Base-by-base conservation (phyloP, 768 basidiomycete species). In the Lentinula sp. region DNA sequence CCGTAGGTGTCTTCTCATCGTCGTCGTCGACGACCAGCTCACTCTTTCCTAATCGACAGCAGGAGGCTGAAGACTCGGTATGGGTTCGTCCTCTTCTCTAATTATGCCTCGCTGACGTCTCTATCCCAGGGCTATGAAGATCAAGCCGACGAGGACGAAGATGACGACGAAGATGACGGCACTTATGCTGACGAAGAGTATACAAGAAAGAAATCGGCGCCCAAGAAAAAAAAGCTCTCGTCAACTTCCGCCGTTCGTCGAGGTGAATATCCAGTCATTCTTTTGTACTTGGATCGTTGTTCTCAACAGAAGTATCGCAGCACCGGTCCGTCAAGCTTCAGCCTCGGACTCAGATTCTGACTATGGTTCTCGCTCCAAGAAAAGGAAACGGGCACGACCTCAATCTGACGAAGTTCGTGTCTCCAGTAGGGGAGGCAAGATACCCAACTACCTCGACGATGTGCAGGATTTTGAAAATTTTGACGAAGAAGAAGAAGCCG, bases 381-480 rank as follows among this genome's bases (percentile, higher is more conserved):
- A 89, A 78, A 93, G 92, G 81, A 91, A 88, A 77, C 85, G 81
- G 68, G 73, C 75, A 62, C 81, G 69, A 65, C 72, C 63, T 49
- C 52, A 74, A 60, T 69, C 75, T 39, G 88, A 89, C 63, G 91
- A 93, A 71, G 74, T 93, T 55, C 89, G 92, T 63, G 84, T 92
- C 56, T 92, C 83, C 51, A 84, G 89, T 65, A 75, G 86, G 42
- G 89, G 90, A 59, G 85, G 78, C 69, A 91, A 86, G 73, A 81
- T 92, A 61, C 91, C 91, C 42, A 94, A 94, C 73, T 94, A 94
- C 70, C 75, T 86, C 65, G 91, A 93, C 68, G 88, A 90, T 70
- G 83, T 86, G 62, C 88, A 88, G 57, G 88, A 91, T 69, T 88
- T 89, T 64, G 91, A 90, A 65, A 81, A 84, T 70, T 81, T 82